Base-by-base conservation (phyloP, 2,329 filamentous ascomycete genomes). In the Ceratocystis papillata region DNA sequence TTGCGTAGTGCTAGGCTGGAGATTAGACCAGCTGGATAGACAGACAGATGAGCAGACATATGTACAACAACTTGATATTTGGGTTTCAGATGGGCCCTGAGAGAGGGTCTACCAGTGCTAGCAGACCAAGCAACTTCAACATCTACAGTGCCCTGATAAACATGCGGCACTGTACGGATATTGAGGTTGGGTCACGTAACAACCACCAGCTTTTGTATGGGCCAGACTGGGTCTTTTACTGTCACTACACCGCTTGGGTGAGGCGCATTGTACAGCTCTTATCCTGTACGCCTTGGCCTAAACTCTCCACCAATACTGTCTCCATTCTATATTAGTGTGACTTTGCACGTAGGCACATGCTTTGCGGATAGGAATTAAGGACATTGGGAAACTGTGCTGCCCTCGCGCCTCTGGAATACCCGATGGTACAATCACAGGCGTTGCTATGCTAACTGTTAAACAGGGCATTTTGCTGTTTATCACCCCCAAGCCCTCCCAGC, bases 241-340 rank as follows among this genome's bases (percentile, higher is more conserved):
- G 55, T 33, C 33, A 33, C 3, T n/a, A 59, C 55, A 37, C 55
- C 28, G 25, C 55, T 37, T 59, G 55, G 17, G 33, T n/a, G 28
- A 59, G 25, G 22, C 22, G 53, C 53, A 57, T 30, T 30, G 53
- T 30, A 33, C 22, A 57, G 5, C 20, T 53, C 22, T 53, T 53
- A 10, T 53, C 37, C 20, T 59, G 55, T 37, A 59, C 25, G 25
- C 15, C 55, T 59, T 17, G 20, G 28, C 55, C 55, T 8, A 59
- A 59, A 59, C 55, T 59, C 55, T 59, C 55, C 55, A 59, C 55
- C 55, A 37, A 59, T 59, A 30, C 30, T 59, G 37, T 41, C 10
- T 41, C 4, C 37, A 41, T 37, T 59, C 7, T 17, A n/a, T 20
- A 25, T 10, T 15, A 28, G 48, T 53, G 48, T 15, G 48, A 53